phyloP scores from a whole-genome alignment of 495 filamentous ascomycete genomes.

The Pseudotulostoma volvatum region DNA sequence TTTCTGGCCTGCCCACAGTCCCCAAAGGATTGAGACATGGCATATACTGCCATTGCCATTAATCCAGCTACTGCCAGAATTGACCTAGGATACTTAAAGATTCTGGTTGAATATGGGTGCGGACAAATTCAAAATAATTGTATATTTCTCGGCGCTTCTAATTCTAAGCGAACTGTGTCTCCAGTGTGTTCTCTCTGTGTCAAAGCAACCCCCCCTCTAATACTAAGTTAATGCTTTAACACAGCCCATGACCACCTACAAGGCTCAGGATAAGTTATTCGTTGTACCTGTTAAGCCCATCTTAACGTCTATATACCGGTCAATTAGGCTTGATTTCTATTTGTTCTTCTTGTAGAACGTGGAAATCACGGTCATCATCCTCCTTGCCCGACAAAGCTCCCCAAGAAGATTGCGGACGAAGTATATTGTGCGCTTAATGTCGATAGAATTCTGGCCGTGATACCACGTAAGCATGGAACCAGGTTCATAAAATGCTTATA shows the following conservation, averaged over 20 bases:
- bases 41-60: background rate
- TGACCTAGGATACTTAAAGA: background rate
- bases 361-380: background rate
- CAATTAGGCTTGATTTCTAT: too few species aligned
- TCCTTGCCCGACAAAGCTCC: background rate
- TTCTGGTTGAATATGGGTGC: background rate
- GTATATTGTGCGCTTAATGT: background rate
- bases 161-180: too few species aligned
- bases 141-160: too few species aligned
- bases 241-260: background rate
- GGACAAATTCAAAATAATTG: too few species aligned
- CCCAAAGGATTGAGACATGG: background rate
- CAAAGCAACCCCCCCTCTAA: too few species aligned
- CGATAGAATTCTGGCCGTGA: background rate
- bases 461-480: too few species aligned
- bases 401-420: background rate
- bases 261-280: background rate
- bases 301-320: background rate
- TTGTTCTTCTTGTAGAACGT: too few species aligned
- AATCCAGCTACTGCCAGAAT: background rate
- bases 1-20: background rate
- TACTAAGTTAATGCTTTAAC: too few species aligned
- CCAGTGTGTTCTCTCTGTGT: too few species aligned
- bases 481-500: too few species aligned
- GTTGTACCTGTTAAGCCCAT: background rate